Conservation (phyloP, 2,329 filamentous ascomycete genomes). For the Ceratocystis variospora region DNA sequence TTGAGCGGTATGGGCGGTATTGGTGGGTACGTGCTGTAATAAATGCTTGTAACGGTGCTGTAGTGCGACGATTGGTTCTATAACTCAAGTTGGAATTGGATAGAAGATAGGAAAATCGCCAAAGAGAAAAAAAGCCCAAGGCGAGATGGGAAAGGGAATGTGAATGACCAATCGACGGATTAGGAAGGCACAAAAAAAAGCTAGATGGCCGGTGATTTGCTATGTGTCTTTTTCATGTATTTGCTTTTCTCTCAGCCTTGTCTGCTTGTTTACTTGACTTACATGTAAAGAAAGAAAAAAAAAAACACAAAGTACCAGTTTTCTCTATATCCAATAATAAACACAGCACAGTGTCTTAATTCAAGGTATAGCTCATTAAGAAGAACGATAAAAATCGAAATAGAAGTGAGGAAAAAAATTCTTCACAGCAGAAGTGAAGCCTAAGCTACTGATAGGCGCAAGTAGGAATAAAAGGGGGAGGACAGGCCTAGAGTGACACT, state of each 20-base stretch:
- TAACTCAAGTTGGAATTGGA: not conserved
- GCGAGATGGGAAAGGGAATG: not conserved
- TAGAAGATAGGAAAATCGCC: not conserved
- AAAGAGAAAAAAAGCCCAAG: not conserved
- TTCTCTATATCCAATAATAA: not conserved
- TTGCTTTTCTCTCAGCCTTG: not conserved
- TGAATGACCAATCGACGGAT: not conserved
- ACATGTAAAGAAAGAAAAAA: not conserved
- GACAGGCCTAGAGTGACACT: too few species aligned
- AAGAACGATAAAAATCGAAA: too few species aligned
- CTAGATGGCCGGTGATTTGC: not conserved
- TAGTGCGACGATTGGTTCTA: not conserved
- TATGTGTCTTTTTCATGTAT: not conserved
- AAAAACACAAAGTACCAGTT: not conserved
- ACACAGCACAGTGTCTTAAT: too few species aligned
- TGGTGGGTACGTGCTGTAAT: not conserved
- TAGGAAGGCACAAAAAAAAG: not conserved
- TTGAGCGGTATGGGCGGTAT: not conserved
- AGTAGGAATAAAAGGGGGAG: too few species aligned
- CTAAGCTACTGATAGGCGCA: not conserved
- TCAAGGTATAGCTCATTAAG: too few species aligned
- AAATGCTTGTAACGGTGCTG: not conserved
- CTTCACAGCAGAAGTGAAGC: too few species aligned
- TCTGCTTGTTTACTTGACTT: not conserved
- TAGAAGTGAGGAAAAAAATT: too few species aligned